Percentiles rank a stretch among this genome's conserved stretches.
These are phyloP conservation scores for Cephaloascus albidus DNA, from an alignment of 805 yeast genomes.

Conservation along the genomic window DNA sequence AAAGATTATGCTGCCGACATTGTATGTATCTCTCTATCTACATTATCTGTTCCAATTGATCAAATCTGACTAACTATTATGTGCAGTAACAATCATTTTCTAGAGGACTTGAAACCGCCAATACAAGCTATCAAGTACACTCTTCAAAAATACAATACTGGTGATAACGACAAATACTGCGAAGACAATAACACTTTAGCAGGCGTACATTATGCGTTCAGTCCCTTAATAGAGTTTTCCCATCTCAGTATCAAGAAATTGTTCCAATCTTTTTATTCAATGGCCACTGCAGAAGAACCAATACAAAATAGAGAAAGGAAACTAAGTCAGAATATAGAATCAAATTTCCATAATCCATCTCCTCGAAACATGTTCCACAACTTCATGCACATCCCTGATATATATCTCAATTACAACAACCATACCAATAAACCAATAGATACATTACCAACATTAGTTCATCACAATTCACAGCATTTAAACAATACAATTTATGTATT, in stretches of 20 bases:
- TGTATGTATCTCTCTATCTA: too few relatives aligned
- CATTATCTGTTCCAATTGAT: too few relatives aligned
- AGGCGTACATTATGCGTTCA: not conserved
- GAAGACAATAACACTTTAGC: too few relatives aligned
- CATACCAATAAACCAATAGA: conserved; percentile 5
- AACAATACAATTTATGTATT: conserved; percentile 24
- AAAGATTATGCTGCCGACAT: too few relatives aligned
- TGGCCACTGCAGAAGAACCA: not conserved
- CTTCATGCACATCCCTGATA: conserved; percentile 17
- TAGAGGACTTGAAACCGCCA: not conserved
- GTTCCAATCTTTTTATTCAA: not conserved
- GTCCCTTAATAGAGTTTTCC: not conserved
- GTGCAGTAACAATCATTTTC: too few relatives aligned
- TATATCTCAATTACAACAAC: conserved; percentile 10
- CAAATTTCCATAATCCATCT: too few relatives aligned
- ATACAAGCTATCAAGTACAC: not conserved
- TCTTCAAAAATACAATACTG: not conserved
- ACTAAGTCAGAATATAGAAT: not conserved
- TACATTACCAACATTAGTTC: conserved; percentile 30
- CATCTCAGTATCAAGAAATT: not conserved
- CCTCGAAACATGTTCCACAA: conserved; percentile 6
- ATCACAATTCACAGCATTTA: conserved; percentile 32
- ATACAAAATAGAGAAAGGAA: not conserved
- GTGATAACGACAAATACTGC: too few relatives aligned
- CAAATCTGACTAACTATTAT: too few relatives aligned